Conservation (phyloP, 148 eudicot genomes). For the Chenopodium album region DNA sequence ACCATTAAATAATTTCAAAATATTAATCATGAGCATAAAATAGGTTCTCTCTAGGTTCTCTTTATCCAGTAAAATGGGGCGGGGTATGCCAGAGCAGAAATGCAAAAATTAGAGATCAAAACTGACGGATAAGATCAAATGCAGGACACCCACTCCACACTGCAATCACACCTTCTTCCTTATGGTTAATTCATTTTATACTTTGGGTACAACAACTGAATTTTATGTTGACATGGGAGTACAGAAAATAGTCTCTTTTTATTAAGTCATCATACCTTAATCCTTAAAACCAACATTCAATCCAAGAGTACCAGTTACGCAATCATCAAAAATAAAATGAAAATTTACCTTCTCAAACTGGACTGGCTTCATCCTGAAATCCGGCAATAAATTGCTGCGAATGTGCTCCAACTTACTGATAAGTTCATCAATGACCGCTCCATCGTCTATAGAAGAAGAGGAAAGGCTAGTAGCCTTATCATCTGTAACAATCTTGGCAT, state of each 20-base stretch:
- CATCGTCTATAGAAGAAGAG: conserved; percentile 74
- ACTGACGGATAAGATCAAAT: background rate
- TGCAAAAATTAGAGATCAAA: background rate
- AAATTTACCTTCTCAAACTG: conserved; percentile 85
- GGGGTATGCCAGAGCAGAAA: background rate
- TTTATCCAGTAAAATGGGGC: background rate
- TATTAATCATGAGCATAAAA: too few relatives aligned
- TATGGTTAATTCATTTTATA: background rate
- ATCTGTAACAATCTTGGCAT: conserved; percentile 77
- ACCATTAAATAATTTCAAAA: too few relatives aligned
- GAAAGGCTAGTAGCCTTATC: conserved; percentile 77
- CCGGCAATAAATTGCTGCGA: conserved; percentile 43
- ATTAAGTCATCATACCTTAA: background rate
- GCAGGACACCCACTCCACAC: background rate
- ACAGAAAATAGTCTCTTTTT: background rate
- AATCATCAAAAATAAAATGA: conserved; percentile 1
- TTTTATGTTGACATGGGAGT: background rate
- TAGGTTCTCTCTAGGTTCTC: background rate
- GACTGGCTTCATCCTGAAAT: conserved; percentile 83
- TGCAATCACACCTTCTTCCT: background rate
- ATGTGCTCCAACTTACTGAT: conserved; percentile 52
- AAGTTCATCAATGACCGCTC: conserved; percentile 64
- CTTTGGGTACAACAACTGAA: background rate
- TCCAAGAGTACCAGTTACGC: background rate
- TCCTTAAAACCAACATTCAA: background rate